Evolutionary conservation across 805 yeast genomes (phyloP).

Genomic region (Scheffersomyces amazonensis): DNA sequence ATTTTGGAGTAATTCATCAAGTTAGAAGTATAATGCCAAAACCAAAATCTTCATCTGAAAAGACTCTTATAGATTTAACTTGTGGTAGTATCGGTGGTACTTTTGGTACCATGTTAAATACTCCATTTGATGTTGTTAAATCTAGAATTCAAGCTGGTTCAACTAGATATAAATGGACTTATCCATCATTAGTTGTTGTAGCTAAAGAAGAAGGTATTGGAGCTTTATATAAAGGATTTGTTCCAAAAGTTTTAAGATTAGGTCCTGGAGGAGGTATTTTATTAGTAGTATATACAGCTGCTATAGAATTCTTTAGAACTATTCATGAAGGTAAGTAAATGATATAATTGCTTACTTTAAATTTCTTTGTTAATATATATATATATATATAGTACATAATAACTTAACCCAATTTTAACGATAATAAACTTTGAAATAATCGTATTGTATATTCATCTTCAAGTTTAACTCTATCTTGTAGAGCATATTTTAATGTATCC

Average conservation of each 20-base stretch:
- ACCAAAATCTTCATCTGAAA: conserved; percentile 66
- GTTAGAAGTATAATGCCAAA: conserved; percentile 75
- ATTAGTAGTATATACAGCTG: conserved; percentile 91
- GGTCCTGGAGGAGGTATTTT: conserved; percentile 99
- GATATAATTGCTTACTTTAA: background rate
- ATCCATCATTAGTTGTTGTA: conserved; percentile 72
- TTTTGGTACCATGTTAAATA: conserved; percentile 89
- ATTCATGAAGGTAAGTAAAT: conserved; percentile 21
- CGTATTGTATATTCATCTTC: background rate
- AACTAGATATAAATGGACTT: conserved; percentile 89
- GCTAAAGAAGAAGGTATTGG: conserved; percentile 87
- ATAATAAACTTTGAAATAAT: background rate
- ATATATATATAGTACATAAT: background rate
- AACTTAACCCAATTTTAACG: background rate
- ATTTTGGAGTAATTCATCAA: conserved; percentile 92
- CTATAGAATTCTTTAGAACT: conserved; percentile 91
- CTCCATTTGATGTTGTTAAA: conserved; percentile 97
- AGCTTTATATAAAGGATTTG: conserved; percentile 92
- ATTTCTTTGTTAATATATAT: conserved; percentile 1
- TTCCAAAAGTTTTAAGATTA: conserved; percentile 94
- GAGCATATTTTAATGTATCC: background rate
- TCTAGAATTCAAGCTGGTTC: conserved; percentile 92
- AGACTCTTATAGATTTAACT: conserved; percentile 81
- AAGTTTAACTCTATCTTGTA: background rate
- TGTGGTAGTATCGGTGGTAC: conserved; percentile 98